A percentile compares a stretch with the other conserved stretches of the same genome.
phyloP scores from a whole-genome alignment of 495 filamentous ascomycete genomes.

The Glarea lozoyensis region DNA sequence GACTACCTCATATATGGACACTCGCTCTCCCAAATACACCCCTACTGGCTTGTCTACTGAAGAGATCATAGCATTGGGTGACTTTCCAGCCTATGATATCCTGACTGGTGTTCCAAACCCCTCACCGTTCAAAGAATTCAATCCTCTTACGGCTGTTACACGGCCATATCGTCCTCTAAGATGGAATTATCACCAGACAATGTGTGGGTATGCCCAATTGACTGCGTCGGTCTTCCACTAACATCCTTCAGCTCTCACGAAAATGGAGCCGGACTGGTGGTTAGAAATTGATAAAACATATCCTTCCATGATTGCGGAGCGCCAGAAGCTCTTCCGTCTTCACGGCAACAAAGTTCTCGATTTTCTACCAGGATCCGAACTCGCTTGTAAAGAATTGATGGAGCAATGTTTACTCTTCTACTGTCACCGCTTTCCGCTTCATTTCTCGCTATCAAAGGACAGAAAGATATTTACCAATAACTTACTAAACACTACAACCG shows the following conservation, averaged over 20 bases:
- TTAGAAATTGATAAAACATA: conserved; percentile 81
- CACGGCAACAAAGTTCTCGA: conserved; percentile 59
- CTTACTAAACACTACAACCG: conserved; percentile 57
- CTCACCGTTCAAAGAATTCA: conserved; percentile 52
- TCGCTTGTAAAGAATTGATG: conserved; percentile 85
- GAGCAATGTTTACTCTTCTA: conserved; percentile 80
- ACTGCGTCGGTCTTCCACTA: conserved; percentile 4
- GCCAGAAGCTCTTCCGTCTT: conserved; percentile 56
- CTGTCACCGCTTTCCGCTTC: conserved; percentile 68
- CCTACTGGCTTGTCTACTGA: conserved; percentile 46
- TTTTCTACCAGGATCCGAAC: conserved; percentile 65
- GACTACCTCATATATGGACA: conserved; percentile 19
- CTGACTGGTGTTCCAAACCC: conserved; percentile 76
- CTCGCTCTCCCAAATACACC: conserved; percentile 25
- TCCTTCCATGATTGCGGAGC: conserved; percentile 56
- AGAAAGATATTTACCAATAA: conserved; percentile 58
- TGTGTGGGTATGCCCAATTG: conserved; percentile 56
- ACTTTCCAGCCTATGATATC: conserved; percentile 75
- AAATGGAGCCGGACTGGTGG: conserved; percentile 84
- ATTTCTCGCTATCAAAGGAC: conserved; percentile 57
- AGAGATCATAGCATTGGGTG: conserved; percentile 65
- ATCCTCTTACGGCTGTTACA: conserved; percentile 55
- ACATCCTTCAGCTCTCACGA: conserved; percentile 54
- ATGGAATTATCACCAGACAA: conserved; percentile 88
- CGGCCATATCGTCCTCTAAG: conserved; percentile 73